phyloP scores from a whole-genome alignment of 352 stramenopile species.

The Phytophthora sansomeana region DNA sequence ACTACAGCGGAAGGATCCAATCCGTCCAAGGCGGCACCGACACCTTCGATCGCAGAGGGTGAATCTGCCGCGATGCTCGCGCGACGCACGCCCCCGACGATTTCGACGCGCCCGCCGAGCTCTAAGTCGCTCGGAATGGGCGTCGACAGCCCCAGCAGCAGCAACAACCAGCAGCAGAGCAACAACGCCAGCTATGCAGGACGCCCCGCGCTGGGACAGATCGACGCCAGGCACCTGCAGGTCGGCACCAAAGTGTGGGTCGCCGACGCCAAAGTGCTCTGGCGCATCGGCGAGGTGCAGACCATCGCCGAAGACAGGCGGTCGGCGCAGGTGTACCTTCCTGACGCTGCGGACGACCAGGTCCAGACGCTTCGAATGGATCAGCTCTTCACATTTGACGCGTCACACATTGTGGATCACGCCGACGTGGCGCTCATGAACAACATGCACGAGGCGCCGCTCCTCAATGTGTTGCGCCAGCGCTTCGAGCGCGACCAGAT shows the following conservation, averaged over 20 bases:
- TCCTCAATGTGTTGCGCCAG: slow-evolving; percentile 82
- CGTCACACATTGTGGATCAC: slow-evolving; percentile 86
- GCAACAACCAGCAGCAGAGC: slow-evolving; percentile 18
- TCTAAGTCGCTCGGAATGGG: slow-evolving; percentile 31
- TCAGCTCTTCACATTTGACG: slow-evolving; percentile 83
- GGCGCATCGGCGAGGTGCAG: slow-evolving; percentile 83
- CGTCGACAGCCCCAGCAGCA: slow-evolving; percentile 30
- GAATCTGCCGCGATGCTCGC: slow-evolving; percentile 28
- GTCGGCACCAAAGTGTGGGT: slow-evolving; percentile 80
- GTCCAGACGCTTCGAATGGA: slow-evolving; percentile 55
- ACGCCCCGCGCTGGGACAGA: slow-evolving; percentile 45
- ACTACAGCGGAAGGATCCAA: slow-evolving; percentile 10
- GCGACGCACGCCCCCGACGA: slow-evolving; percentile 18
- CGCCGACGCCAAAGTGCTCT: slow-evolving; percentile 75
- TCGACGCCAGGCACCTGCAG: slow-evolving; percentile 57
- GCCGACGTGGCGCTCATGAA: slow-evolving; percentile 91
- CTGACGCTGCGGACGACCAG: slow-evolving; percentile 67
- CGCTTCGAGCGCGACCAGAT: slow-evolving; percentile 85
- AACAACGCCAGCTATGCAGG: slow-evolving; percentile 27
- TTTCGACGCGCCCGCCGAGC: slow-evolving; percentile 29
- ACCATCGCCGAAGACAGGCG: slow-evolving; percentile 51
- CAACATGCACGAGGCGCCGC: slow-evolving; percentile 89
- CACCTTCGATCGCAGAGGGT: slow-evolving; percentile 16
- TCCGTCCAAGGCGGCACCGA: neutral
- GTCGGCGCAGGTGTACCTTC: slow-evolving; percentile 65